Evolutionary conservation across 176 grass and related monocot genomes (phyloP).

Genomic region (Hyparrhenia diplandra): DNA sequence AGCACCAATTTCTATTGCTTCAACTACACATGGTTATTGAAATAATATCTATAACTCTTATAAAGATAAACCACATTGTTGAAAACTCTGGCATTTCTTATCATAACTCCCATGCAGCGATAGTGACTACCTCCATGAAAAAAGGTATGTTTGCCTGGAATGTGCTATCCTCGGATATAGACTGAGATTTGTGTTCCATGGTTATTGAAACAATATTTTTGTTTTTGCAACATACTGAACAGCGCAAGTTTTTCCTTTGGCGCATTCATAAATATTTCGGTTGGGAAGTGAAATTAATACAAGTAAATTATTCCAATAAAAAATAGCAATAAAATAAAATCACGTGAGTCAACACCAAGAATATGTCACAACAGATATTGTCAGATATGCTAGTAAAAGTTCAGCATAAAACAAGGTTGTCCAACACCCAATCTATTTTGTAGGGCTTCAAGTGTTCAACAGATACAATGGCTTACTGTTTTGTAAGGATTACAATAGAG

Average conservation of each 20-base stretch:
- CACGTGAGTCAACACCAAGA: not conserved
- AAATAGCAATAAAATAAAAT: not conserved
- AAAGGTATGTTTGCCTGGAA: too few species aligned
- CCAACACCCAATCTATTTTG: not conserved
- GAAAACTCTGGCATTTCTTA: too few species aligned
- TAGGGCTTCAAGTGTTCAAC: not conserved
- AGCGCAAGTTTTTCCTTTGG: not conserved
- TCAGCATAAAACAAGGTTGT: not conserved
- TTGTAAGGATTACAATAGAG: not conserved
- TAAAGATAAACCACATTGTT: too few species aligned
- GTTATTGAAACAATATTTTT: not conserved
- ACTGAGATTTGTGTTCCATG: too few species aligned
- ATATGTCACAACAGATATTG: not conserved
- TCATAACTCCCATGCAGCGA: too few species aligned
- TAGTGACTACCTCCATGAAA: too few species aligned
- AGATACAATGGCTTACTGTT: not conserved
- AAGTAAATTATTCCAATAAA: not conserved
- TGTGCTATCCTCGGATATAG: too few species aligned
- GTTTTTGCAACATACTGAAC: not conserved
- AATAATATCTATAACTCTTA: too few species aligned
- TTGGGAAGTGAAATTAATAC: not conserved
- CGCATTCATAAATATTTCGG: not conserved
- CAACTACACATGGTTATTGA: not conserved
- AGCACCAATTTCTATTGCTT: too few species aligned
- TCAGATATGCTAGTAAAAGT: not conserved